Evolutionary conservation across 164 flowering plant species (phyloP).

Genomic region (Macadamia tetraphylla): DNA sequence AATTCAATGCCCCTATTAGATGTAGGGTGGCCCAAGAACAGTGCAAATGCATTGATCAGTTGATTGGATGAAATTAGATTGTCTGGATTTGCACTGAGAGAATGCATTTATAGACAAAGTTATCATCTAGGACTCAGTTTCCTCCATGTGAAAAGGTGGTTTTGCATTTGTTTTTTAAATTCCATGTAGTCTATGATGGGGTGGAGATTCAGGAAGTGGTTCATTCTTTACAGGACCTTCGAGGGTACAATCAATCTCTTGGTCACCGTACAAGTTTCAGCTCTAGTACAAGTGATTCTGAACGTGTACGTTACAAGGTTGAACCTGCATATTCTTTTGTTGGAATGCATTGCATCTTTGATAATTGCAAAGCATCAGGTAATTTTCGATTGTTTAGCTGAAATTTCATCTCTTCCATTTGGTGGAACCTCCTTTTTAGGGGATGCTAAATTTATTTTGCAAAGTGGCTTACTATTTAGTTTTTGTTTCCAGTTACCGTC

Average conservation of each 20-base stretch:
- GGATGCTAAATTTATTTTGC: background rate
- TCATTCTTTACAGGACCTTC: slow-evolving; percentile 53
- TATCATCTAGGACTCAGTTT: background rate
- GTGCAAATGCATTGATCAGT: too few relatives aligned
- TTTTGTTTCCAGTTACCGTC: slow-evolving; percentile 66
- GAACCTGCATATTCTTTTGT: slow-evolving; percentile 98
- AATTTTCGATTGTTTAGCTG: slow-evolving; percentile 8
- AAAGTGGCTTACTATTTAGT: slow-evolving; percentile 7
- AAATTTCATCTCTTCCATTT: background rate
- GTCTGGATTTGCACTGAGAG: too few relatives aligned
- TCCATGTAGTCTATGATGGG: background rate
- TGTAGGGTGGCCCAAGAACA: too few relatives aligned
- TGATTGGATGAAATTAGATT: too few relatives aligned
- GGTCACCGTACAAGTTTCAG: slow-evolving; percentile 68
- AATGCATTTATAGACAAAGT: background rate
- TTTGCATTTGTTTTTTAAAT: background rate
- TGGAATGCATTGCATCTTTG: slow-evolving; percentile 99
- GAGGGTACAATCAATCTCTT: slow-evolving; percentile 42
- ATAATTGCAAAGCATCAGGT: slow-evolving; percentile 91
- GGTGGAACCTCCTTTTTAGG: too few relatives aligned
- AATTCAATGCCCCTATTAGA: too few relatives aligned
- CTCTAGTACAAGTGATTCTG: slow-evolving; percentile 72
- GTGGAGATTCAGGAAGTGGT: background rate
- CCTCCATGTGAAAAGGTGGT: background rate
- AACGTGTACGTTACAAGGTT: slow-evolving; percentile 44